These are phyloP conservation scores for Cyclotella kingstonii DNA, from an alignment of 108 stramenopile genomes.

Conservation along the genomic window DNA sequence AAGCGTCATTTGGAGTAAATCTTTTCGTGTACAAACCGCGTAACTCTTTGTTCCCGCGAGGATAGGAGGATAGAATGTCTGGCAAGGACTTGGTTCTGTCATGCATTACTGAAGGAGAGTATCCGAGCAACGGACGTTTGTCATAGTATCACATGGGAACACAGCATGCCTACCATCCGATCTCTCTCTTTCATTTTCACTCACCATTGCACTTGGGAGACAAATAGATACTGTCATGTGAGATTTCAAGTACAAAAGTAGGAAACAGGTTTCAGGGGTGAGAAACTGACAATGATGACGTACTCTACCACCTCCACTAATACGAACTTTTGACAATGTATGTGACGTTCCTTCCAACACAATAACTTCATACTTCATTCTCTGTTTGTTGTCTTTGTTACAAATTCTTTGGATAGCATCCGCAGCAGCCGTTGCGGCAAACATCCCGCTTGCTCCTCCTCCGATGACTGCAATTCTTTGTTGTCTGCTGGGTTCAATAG, in stretches of 20 bases:
- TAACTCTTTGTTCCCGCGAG: conserved; percentile 84
- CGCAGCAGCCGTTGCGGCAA: conserved; percentile 52
- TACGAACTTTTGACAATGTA: conserved; percentile 88
- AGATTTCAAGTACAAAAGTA: not conserved
- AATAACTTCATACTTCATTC: conserved; percentile 46
- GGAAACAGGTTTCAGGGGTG: not conserved
- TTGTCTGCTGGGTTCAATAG: too few species aligned
- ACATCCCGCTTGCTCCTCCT: conserved; percentile 65
- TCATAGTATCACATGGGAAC: too few species aligned
- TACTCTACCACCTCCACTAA: conserved; percentile 87
- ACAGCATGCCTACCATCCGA: not conserved
- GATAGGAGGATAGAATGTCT: conserved; percentile 81
- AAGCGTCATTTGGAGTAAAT: conserved; percentile 78
- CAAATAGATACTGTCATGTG: not conserved
- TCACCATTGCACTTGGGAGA: conserved; percentile 4
- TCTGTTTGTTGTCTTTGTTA: not conserved
- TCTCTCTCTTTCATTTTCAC: not conserved
- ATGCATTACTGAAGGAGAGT: conserved; percentile 58
- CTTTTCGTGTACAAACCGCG: conserved; percentile 70
- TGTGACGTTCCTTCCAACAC: conserved; percentile 82
- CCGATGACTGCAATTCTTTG: conserved; percentile 53
- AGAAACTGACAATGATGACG: not conserved
- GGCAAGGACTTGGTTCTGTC: conserved; percentile 73
- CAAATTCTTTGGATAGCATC: conserved; percentile 12
- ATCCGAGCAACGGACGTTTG: not conserved